phyloP scores from a whole-genome alignment of 2,329 filamentous ascomycete species.

The Ascochyta pisi region DNA sequence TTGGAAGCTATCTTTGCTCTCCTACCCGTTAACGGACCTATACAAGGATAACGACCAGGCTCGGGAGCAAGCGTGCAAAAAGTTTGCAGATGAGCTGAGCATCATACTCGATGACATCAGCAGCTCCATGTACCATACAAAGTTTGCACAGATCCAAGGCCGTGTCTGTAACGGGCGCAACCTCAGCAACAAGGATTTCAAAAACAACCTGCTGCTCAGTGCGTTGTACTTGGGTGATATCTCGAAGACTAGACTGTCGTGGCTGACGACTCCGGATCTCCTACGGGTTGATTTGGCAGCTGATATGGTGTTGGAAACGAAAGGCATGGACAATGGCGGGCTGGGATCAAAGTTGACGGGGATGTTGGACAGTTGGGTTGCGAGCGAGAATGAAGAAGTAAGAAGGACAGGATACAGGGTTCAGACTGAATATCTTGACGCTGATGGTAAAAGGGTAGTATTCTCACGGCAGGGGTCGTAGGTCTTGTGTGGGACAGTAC shows the following conservation, averaged over 20 bases:
- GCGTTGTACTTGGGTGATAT: constrained; percentile 33
- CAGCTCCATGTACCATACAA: constrained; percentile 25
- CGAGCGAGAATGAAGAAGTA: constrained; percentile 34
- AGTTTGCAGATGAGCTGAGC: constrained; percentile 25
- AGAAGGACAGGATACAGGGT: constrained; percentile 23
- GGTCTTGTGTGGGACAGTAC: too few relatives aligned
- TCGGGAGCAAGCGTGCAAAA: constrained; percentile 22
- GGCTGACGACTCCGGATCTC: constrained; percentile 31
- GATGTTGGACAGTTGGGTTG: constrained; percentile 28
- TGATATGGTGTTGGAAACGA: constrained; percentile 16
- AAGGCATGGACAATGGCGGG: neutral
- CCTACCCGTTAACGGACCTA: constrained; percentile 22
- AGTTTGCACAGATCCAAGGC: constrained; percentile 15
- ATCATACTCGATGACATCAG: constrained; percentile 24
- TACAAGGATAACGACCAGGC: neutral
- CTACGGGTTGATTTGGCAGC: constrained; percentile 37
- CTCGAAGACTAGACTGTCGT: constrained; percentile 26
- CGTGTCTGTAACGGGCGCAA: neutral
- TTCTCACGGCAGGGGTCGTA: too few relatives aligned
- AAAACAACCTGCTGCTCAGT: constrained; percentile 11
- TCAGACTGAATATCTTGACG: neutral
- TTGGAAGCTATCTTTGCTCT: constrained; percentile 35
- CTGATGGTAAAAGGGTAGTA: neutral
- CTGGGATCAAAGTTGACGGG: constrained; percentile 17
- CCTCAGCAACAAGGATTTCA: neutral